Conservation (phyloP, 371 early-diverging fungal species). For the Mucor saturninus region DNA sequence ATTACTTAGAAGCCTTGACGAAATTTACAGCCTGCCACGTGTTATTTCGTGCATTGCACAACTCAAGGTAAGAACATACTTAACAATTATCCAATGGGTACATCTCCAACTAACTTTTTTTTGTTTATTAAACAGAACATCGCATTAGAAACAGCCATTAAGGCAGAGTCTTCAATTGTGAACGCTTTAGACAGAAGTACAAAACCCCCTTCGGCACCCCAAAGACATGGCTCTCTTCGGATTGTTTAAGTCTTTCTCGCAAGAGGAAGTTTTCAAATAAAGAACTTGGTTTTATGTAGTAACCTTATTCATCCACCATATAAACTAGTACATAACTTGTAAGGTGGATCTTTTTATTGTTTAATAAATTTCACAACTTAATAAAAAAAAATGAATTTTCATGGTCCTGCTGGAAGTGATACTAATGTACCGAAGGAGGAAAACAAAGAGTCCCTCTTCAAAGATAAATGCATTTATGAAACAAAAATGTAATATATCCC, state of each 20-base stretch:
- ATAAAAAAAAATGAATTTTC: no score
- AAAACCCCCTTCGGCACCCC: conserved; percentile 12
- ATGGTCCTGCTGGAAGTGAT: no score
- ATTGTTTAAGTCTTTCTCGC: conserved; percentile 15
- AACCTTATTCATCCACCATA: no score
- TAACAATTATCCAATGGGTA: conserved; percentile 16
- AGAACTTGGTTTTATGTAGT: no score
- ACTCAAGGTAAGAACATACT: conserved; percentile 21
- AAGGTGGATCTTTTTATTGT: no score
- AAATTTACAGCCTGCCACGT: conserved; percentile 17
- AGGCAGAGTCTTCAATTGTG: conserved; percentile 12
- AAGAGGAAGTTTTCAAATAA: conserved; percentile 7
- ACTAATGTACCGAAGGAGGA: no score
- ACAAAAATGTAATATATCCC: no score
- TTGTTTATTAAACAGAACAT: conserved; percentile 24
- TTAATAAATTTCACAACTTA: no score
- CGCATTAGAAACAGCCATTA: conserved; percentile 10
- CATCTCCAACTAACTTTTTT: conserved; percentile 20
- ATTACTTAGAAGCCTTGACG: conserved; percentile 12
- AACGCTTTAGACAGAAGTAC: conserved; percentile 1
- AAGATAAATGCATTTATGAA: no score
- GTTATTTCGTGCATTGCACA: conserved; percentile 18
- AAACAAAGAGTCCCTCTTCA: no score
- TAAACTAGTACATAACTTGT: no score
- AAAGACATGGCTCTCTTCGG: conserved; percentile 18